These are phyloP conservation scores for Fusarium sp. DNA, from an alignment of 2,329 filamentous ascomycete genomes.

Conservation along the genomic window DNA sequence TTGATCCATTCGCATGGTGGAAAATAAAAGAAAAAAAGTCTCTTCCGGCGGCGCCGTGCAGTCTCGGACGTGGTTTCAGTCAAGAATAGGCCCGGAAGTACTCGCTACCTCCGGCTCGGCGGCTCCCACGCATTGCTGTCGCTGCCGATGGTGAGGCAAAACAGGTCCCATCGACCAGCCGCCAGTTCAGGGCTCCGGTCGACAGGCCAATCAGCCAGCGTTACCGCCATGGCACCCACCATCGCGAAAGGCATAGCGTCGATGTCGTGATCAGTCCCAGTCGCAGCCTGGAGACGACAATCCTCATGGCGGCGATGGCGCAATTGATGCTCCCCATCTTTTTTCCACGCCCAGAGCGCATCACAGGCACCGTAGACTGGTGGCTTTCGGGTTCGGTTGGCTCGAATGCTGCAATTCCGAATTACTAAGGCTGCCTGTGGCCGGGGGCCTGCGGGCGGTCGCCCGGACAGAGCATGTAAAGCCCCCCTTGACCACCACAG, in stretches of 20 bases:
- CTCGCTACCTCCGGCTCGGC: conserved; percentile 44
- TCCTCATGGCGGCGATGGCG: conserved; percentile 52
- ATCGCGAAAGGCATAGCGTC: conserved; percentile 64
- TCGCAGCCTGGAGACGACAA: conserved; percentile 46
- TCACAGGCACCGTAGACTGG: conserved; percentile 37
- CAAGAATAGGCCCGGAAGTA: conserved; percentile 16
- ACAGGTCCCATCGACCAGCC: conserved; percentile 41
- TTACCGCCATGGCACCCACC: conserved; percentile 38
- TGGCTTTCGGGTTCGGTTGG: conserved; percentile 26
- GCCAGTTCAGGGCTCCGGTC: conserved; percentile 36
- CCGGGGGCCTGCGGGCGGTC: conserved; percentile 43
- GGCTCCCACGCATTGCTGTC: conserved; percentile 36
- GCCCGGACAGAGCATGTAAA: conserved; percentile 45
- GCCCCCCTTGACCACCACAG: conserved; percentile 35
- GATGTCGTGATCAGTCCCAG: conserved; percentile 64
- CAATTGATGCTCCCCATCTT: conserved; percentile 49
- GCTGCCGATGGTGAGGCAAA: conserved; percentile 38
- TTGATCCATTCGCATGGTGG: conserved; percentile 2
- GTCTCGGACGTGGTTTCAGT: conserved; percentile 13
- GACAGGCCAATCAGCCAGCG: conserved; percentile 52
- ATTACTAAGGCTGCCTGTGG: conserved; percentile 44
- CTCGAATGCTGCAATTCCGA: conserved; percentile 35
- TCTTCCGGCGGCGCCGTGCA: conserved; percentile 21
- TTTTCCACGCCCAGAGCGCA: conserved; percentile 34
- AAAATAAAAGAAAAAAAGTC: background rate